Base-by-base conservation (phyloP, 305 asterid species). In the Fraxinus platypoda region DNA sequence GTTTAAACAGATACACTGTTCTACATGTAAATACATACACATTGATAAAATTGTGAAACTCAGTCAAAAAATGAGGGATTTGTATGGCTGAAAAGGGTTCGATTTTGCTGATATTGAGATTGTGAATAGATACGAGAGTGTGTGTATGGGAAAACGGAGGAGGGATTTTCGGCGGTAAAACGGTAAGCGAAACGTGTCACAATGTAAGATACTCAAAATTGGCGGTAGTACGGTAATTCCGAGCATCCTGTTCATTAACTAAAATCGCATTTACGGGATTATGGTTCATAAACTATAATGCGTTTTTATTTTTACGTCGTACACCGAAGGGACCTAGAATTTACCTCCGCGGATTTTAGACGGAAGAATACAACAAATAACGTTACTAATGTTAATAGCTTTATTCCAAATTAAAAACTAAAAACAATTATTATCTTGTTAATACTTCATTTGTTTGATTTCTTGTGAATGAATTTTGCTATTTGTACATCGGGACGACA, bases 121-220 rank as follows among this genome's bases (percentile, higher is more conserved):
- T 17, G 8, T 0, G 83, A 31, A 38, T 77, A 78, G 31, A 79
- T 71, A 17, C 23, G 6, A 5, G 23, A 17, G n/a, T 15, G 62
- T 15, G 0, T 17, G 8, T 17, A 79, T 2, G 17, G 21, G 62
- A 52, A 71, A 43, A 19, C 7, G 13, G 70, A 6, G 75, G 92
- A 88, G 91, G 92, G 86, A 89, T 82, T 89, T 89, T 89, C 93
- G 94, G 88, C 94, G 92, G 85, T 81, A 76, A 83, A 87, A 83
- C 28, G 88, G 88, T 83, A 72, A 75, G 30, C 7, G 82, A 85
- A 94, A 91, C 94, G 95, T 91, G 93, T 43, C 87, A 72, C 34
- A n/a, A 71, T 37, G 2, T 71, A 74, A 19, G 30, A 19, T 8
- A 19, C 12, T 8, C 70, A 59, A 59, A 59, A 59, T 38, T 77